Evolutionary conservation across 2,329 filamentous ascomycete species (phyloP).

Genomic region (Penicillium sp.): DNA sequence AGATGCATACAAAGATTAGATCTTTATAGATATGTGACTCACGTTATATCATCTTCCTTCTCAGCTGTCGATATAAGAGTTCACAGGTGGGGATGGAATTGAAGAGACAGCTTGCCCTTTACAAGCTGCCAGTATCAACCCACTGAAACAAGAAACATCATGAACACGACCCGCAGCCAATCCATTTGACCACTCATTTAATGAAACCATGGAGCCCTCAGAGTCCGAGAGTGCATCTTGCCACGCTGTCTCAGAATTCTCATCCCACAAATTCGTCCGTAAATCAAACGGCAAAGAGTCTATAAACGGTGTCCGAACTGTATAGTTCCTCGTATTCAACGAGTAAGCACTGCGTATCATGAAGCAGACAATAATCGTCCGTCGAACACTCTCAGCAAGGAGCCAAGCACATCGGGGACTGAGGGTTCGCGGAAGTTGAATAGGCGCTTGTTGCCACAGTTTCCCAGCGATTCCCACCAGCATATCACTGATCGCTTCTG

Average conservation of each 20-base stretch:
- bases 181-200: background rate
- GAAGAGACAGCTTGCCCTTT: background rate
- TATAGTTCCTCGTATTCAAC: background rate
- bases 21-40: background rate
- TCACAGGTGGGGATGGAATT: background rate
- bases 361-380: background rate
- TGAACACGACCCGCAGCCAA: background rate
- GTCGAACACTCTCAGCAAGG: background rate
- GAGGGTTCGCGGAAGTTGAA: background rate
- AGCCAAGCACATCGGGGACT: background rate
- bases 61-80: background rate
- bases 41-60: background rate
- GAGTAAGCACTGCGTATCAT: background rate
- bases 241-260: background rate
- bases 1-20: background rate
- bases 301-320: background rate
- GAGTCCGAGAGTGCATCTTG: background rate
- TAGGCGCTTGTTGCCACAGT: background rate
- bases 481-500: background rate
- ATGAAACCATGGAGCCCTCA: background rate
- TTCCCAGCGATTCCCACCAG: background rate
- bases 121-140: background rate
- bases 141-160: background rate
- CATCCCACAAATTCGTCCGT: background rate
- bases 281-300: background rate